phyloP scores from a whole-genome alignment of 257 asterid species.

The Solanum boliviense region DNA sequence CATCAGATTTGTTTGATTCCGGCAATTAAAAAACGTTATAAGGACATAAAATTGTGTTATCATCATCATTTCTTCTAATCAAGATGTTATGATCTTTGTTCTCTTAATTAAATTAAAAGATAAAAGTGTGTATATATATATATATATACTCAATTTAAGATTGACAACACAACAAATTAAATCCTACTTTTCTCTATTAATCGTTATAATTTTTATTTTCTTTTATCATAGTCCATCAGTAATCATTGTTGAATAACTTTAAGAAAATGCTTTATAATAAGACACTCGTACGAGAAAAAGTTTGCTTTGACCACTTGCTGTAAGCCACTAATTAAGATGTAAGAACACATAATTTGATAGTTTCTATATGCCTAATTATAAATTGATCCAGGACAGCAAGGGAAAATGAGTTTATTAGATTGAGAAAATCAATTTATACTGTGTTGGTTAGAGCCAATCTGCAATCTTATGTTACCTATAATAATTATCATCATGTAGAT shows the following conservation, averaged over 20 bases:
- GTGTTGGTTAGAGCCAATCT: not conserved
- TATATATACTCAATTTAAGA: not conserved
- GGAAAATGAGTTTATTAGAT: not conserved
- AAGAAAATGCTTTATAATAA: too few relatives aligned
- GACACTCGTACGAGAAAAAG: not conserved
- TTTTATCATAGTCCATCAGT: not conserved
- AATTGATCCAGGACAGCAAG: not conserved
- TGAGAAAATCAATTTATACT: not conserved
- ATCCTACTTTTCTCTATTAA: not conserved
- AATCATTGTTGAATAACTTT: not conserved
- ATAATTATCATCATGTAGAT: not conserved
- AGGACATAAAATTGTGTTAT: not conserved
- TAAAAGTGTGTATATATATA: too few relatives aligned
- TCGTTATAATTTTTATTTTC: not conserved
- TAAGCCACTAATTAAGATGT: not conserved
- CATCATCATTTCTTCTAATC: too few relatives aligned
- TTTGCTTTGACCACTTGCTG: not conserved
- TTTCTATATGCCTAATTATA: not conserved
- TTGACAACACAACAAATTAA: not conserved
- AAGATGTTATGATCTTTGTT: too few relatives aligned
- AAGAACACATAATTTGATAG: not conserved
- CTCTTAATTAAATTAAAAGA: not conserved
- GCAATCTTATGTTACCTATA: not conserved
- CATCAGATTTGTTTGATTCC: not conserved
- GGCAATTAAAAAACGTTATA: not conserved